phyloP scores from a whole-genome alignment of 148 eudicot genomes.

The Vaccinium corymbosum region DNA sequence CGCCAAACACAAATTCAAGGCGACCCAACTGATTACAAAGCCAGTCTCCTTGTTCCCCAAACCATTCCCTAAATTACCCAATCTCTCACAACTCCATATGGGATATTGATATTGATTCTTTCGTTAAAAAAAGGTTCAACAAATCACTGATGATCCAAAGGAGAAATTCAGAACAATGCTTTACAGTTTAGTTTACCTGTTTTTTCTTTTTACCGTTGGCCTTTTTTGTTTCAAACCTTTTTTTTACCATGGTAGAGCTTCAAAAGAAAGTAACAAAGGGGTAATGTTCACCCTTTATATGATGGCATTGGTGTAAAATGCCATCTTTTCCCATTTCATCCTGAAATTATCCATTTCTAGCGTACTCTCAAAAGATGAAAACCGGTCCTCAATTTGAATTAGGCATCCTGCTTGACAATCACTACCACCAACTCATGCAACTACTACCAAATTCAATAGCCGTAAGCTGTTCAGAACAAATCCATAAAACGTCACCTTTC shows the following conservation, averaged over 20 bases:
- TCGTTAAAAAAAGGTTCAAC: not conserved
- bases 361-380: not conserved
- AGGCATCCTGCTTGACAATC: not conserved
- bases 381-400: not conserved
- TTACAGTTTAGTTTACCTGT: not conserved
- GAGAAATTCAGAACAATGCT: not conserved
- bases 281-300: not conserved
- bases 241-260: not conserved
- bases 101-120: not conserved
- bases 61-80: not conserved
- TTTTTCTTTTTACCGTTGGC: not conserved
- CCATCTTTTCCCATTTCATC: not conserved
- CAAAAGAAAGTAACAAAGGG: not conserved
- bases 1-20: not conserved
- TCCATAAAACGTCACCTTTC: slow-evolving; percentile 49
- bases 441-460: not conserved
- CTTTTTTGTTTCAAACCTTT: not conserved
- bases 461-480: not conserved
- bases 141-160: not conserved
- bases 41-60: not conserved
- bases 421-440: not conserved
- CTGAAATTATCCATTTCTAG: not conserved
- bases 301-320: not conserved
- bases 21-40: not conserved
- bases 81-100: not conserved